phyloP scores from a whole-genome alignment of 805 yeast genomes.

The Komagataella ulmi region DNA sequence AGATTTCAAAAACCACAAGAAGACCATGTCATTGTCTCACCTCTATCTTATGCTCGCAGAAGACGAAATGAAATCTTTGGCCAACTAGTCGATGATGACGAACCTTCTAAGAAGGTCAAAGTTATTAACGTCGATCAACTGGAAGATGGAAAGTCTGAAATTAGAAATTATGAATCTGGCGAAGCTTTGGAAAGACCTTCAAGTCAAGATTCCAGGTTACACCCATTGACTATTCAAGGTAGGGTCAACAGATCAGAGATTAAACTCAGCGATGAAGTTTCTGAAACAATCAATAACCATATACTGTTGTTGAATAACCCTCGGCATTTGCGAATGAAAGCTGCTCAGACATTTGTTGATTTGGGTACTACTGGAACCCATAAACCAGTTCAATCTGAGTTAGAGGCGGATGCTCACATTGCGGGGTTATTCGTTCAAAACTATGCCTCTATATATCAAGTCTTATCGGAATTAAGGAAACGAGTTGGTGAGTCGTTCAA shows the following conservation, averaged over 20 bases:
- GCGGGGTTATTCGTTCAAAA: slow-evolving; percentile 73
- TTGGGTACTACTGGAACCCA: slow-evolving; percentile 43
- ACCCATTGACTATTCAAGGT: slow-evolving; percentile 44
- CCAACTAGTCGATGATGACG: slow-evolving; percentile 23
- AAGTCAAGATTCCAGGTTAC: slow-evolving; percentile 40
- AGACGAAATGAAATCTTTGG: slow-evolving; percentile 27
- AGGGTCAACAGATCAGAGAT: slow-evolving; percentile 38
- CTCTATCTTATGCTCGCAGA: slow-evolving; percentile 20
- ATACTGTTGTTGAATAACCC: slow-evolving; percentile 52
- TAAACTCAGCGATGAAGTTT: slow-evolving; percentile 39
- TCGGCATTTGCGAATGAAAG: slow-evolving; percentile 46
- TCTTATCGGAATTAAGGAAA: slow-evolving; percentile 48
- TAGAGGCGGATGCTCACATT: slow-evolving; percentile 68
- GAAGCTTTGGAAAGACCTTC: slow-evolving; percentile 13
- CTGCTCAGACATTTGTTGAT: slow-evolving; percentile 20
- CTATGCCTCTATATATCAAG: slow-evolving; percentile 58
- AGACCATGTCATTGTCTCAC: slow-evolving; percentile 7
- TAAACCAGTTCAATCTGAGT: slow-evolving; percentile 17
- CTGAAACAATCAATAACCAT: slow-evolving; percentile 49
- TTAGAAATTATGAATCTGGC: slow-evolving; percentile 18
- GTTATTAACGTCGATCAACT: slow-evolving; percentile 23
- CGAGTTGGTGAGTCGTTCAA: slow-evolving; percentile 41
- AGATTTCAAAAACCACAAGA: slow-evolving; percentile 9
- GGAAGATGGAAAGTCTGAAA: slow-evolving; percentile 18
- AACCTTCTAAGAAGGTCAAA: slow-evolving; percentile 14